A percentile compares a stretch with the other conserved stretches of the same genome.
Evolutionary conservation across 2,329 filamentous ascomycete genomes (phyloP).

Genomic region (Aspergillus thermomutatus): DNA sequence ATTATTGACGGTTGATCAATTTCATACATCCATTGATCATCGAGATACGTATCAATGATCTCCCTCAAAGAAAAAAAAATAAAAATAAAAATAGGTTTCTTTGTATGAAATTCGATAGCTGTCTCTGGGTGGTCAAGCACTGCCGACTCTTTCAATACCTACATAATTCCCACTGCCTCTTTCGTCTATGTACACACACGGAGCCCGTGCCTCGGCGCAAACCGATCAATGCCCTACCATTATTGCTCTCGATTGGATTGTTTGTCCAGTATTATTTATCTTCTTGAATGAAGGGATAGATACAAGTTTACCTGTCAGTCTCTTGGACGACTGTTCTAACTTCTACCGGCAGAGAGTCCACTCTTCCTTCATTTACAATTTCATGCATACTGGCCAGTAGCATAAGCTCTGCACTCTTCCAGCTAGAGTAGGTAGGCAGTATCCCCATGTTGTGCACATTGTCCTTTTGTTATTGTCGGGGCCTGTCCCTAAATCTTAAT

Average conservation of each 20-base stretch:
- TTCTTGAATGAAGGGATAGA: neutral
- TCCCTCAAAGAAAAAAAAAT: no score
- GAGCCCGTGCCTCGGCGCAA: neutral
- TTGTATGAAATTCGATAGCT: neutral
- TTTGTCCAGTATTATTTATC: neutral
- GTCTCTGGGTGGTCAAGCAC: neutral
- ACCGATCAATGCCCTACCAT: neutral
- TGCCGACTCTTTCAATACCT: neutral
- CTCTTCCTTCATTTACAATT: neutral
- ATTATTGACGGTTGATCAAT: neutral
- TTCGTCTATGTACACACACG: neutral
- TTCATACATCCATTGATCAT: neutral
- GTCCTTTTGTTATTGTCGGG: neutral
- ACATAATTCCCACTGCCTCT: neutral
- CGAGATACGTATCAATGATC: neutral
- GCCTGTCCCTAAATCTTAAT: neutral
- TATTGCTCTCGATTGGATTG: neutral
- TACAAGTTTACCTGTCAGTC: neutral
- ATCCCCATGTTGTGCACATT: neutral
- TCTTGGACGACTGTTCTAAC: neutral
- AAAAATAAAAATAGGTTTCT: neutral
- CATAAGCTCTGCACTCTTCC: neutral
- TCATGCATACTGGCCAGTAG: neutral
- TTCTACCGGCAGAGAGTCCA: neutral
- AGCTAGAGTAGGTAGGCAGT: no score